A percentile compares a stretch with the other conserved stretches of the same genome.
These are phyloP conservation scores for Globisporangium megalacanthum DNA, from an alignment of 352 stramenopile genomes.

Conservation along the genomic window DNA sequence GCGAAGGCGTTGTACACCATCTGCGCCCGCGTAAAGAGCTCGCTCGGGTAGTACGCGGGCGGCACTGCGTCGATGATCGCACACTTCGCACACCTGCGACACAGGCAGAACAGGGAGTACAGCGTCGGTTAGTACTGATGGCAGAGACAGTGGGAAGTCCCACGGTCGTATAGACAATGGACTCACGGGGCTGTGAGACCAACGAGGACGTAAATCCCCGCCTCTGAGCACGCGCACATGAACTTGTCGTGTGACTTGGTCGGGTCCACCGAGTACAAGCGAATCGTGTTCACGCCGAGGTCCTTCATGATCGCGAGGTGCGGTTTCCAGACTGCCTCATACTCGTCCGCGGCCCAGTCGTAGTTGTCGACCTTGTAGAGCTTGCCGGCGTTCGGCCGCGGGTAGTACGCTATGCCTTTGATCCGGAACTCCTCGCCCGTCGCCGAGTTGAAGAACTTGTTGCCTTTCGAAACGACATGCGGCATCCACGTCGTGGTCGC, in stretches of 20 bases:
- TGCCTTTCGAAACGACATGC: slow-evolving; percentile 56
- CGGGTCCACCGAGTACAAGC: slow-evolving; percentile 66
- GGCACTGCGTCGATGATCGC: slow-evolving; percentile 24
- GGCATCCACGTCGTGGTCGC: slow-evolving; percentile 8
- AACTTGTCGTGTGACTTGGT: slow-evolving; percentile 62
- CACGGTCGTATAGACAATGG: too few species aligned
- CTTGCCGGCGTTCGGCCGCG: slow-evolving; percentile 50
- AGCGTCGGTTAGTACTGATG: too few species aligned
- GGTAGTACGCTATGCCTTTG: slow-evolving; percentile 69
- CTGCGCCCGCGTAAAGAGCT: slow-evolving; percentile 33
- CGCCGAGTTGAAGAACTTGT: slow-evolving; percentile 62
- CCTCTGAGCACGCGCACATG: slow-evolving; percentile 56
- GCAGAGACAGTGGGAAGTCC: too few species aligned
- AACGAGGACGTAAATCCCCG: slow-evolving; percentile 48
- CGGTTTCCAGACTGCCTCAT: slow-evolving; percentile 41
- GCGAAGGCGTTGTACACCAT: slow-evolving; percentile 54
- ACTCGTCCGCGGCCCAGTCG: slow-evolving; percentile 58
- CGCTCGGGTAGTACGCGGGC: slow-evolving; percentile 40
- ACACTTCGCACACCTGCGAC: slow-evolving; percentile 16
- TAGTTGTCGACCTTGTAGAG: slow-evolving; percentile 34
- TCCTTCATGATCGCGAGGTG: slow-evolving; percentile 51
- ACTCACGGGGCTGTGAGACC: slow-evolving; percentile 33
- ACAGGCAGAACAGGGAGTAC: too few species aligned
- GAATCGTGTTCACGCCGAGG: slow-evolving; percentile 63
- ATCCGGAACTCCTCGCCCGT: slow-evolving; percentile 54